Conservation (phyloP, 2,329 filamentous ascomycete genomes). For the Aspergillus caelatus region DNA sequence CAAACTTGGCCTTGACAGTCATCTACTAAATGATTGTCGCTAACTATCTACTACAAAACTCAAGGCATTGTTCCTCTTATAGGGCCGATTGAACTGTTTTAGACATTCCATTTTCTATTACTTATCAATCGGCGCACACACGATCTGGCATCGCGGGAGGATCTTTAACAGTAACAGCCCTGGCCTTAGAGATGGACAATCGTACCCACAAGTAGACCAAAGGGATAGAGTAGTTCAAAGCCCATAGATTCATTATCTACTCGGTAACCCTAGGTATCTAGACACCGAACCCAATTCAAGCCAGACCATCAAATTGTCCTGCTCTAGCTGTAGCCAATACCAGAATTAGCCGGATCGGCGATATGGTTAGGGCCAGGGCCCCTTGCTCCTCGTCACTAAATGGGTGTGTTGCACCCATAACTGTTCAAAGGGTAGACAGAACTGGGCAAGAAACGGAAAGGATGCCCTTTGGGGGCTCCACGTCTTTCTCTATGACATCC, state of each 20-base stretch:
- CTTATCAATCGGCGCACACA: neutral
- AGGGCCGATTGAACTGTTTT: neutral
- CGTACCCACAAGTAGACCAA: neutral
- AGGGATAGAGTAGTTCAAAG: neutral
- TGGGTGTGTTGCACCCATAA: conserved; percentile 3
- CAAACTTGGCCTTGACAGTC: neutral
- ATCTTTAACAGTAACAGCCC: neutral
- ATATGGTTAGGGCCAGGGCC: neutral
- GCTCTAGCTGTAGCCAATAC: conserved; percentile 17
- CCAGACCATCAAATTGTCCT: conserved; percentile 14
- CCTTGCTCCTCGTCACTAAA: neutral
- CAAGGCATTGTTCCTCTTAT: neutral
- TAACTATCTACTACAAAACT: neutral
- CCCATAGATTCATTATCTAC: conserved; percentile 27
- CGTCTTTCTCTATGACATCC: conserved; percentile 36
- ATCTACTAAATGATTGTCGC: neutral
- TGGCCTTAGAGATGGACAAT: neutral
- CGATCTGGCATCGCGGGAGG: neutral
- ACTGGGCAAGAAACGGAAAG: conserved; percentile 23
- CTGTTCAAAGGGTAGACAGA: neutral
- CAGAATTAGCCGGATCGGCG: neutral
- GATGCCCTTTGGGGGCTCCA: conserved; percentile 15
- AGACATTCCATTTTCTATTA: neutral
- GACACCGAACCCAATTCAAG: conserved; percentile 19
- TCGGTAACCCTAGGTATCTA: conserved; percentile 19